phyloP scores from a whole-genome alignment of 805 yeast genomes.

The Yarrowia divulgata region DNA sequence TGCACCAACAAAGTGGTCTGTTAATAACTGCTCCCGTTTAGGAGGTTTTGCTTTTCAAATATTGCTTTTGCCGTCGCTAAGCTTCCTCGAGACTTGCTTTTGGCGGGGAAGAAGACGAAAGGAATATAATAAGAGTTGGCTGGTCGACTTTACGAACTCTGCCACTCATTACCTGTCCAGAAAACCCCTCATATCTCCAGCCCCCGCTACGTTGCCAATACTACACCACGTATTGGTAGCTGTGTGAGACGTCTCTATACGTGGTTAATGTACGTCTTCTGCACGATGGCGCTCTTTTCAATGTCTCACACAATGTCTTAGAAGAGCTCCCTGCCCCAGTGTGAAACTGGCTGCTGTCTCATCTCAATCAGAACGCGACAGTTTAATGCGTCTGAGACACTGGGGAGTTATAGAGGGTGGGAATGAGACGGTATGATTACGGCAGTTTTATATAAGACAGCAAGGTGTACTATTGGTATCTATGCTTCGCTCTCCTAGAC shows the following conservation, averaged over 20 bases:
- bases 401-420: background rate
- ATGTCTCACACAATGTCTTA: constrained; percentile 12
- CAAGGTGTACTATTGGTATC: no score
- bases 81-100: constrained; percentile 9
- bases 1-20: background rate
- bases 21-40: background rate
- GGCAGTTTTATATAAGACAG: no score
- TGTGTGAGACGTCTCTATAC: background rate
- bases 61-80: background rate
- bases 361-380: background rate
- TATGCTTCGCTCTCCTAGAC: no score
- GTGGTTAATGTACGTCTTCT: background rate
- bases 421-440: no score
- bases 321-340: background rate
- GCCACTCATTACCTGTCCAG: background rate
- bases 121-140: background rate
- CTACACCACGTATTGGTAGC: no score
- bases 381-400: background rate
- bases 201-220: no score
- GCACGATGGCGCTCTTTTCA: background rate
- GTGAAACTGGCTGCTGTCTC: constrained; percentile 9
- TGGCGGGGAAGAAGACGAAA: background rate
- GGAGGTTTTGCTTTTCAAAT: background rate
- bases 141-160: background rate
- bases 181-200: background rate